Evolutionary conservation across 306 rosid genomes (phyloP), one percentile per base, ranked within the genome.

Genomic region (Quercus dentata): DNA sequence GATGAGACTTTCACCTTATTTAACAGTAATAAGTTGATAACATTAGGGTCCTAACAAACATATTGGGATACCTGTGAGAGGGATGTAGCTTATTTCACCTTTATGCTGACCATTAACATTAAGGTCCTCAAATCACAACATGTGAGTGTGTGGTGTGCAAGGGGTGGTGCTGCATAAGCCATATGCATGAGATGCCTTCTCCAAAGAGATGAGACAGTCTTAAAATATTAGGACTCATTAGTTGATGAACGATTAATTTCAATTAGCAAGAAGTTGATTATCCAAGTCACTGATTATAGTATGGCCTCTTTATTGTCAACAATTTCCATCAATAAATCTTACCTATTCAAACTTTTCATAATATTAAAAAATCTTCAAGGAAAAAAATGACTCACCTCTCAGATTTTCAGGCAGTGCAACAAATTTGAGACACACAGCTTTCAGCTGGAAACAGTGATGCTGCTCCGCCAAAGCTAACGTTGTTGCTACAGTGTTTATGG

Each of bases 391-490:
- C 78, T 70, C 35, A 90, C 98, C 94, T 90, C 82, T 85, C 46
- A 93, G 92, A 88, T 91, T 91, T 88, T 90, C 97, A n/a, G 92
- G 90, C 69, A 69, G 80, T n/a, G 98, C 92, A 67, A 90, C 70
- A 70, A 93, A 93, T 81, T 81, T 93, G 81, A 93, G 94, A 85
- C 98, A 93, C 79, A 91, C 94, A 59, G 92, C 81, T 88, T 90
- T 93, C 82, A 93, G 84, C 78, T 86, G 97, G 90, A 88, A 88
- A 82, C 94, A 93, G 78, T 93, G 98, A 78, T 93, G 98, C 83
- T 93, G 97, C 86, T 93, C 98, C 41, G 98, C 97, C 88, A 93
- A 87, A 15, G 98, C 97, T 73, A 93, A 80, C 54, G 98, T 93
- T 0, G 97, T 91, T 55, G 97, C 97, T 51, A 91, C 98, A 7